phyloP scores from a whole-genome alignment of 768 basidiomycete species.

The Lactarius akahatsu region DNA sequence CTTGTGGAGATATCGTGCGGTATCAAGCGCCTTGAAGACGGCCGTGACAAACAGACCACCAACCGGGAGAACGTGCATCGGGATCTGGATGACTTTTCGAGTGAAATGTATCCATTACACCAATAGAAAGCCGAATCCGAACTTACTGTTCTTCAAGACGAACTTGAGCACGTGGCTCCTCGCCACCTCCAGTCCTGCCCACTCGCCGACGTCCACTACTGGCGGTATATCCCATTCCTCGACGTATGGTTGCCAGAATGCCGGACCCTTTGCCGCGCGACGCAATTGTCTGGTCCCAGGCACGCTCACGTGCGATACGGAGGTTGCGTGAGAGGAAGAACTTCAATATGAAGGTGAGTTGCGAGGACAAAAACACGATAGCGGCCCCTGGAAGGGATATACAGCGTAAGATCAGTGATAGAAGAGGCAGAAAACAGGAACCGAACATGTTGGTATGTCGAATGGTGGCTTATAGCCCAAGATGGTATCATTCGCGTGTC shows the following conservation, averaged over 20 bases:
- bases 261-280: conserved; percentile 73
- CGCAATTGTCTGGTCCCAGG: conserved; percentile 76
- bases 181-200: conserved; percentile 38
- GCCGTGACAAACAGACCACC: conserved; percentile 62
- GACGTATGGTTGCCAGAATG: conserved; percentile 81
- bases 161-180: conserved; percentile 43
- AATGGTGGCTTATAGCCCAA: conserved; percentile 69
- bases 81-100: conserved; percentile 56
- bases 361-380: conserved; percentile 67
- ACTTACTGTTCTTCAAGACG: conserved; percentile 49
- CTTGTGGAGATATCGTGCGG: conserved; percentile 64
- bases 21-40: conserved; percentile 64
- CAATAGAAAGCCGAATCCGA: neutral
- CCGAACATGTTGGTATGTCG: conserved; percentile 64
- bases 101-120: conserved; percentile 22
- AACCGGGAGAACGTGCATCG: conserved; percentile 60
- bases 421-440: conserved; percentile 17
- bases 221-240: conserved; percentile 69
- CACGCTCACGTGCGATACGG: conserved; percentile 71
- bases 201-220: conserved; percentile 36
- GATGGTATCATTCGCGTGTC: conserved; percentile 59
- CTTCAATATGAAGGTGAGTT: conserved; percentile 69
- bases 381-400: conserved; percentile 57
- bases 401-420: conserved; percentile 7
- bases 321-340: conserved; percentile 88